phyloP scores from a whole-genome alignment of 805 yeast species.

The Wickerhamiella allomyrinae region DNA sequence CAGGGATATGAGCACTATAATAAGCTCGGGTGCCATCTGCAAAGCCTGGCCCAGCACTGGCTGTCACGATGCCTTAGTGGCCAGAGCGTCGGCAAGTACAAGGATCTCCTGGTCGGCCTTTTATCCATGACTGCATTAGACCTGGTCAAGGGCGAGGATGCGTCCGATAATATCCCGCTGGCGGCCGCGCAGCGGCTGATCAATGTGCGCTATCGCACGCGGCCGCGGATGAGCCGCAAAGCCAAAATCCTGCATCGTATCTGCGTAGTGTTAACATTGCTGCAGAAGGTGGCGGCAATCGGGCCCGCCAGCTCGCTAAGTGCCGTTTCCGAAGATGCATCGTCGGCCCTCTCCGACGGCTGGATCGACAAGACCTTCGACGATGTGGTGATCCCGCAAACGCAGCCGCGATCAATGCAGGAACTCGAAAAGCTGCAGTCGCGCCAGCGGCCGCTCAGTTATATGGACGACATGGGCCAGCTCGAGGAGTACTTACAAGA shows the following conservation, averaged over 20 bases:
- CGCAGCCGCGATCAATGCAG: conserved; percentile 3
- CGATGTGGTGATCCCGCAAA: conserved; percentile 13
- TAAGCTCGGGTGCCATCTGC: conserved; percentile 56
- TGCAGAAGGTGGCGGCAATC: conserved; percentile 62
- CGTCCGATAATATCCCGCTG: conserved; percentile 63
- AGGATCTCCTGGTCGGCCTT: conserved; percentile 70
- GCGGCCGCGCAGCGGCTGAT: conserved; percentile 66
- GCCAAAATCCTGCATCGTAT: conserved; percentile 68
- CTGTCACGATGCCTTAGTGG: conserved; percentile 42
- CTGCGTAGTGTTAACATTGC: conserved; percentile 55
- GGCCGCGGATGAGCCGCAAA: conserved; percentile 56
- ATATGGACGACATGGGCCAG: conserved; percentile 16
- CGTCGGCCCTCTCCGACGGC: conserved; percentile 7
- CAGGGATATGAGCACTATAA: conserved; percentile 55
- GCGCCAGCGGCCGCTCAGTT: conserved; percentile 12
- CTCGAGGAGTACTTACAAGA: conserved; percentile 18
- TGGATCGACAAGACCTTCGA: conserved; percentile 19
- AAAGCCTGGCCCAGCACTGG: conserved; percentile 61
- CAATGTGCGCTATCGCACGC: conserved; percentile 47
- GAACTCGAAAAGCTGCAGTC: conserved; percentile 7
- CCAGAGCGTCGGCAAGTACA: conserved; percentile 46
- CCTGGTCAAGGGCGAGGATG: conserved; percentile 83
- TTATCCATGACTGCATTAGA: conserved; percentile 80
- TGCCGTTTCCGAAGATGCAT: background rate
- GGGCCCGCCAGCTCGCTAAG: conserved; percentile 10